Evolutionary conservation across 768 basidiomycete genomes (phyloP), one percentile per base, ranked within the genome.

Genomic region (Botryobasidium botryosum): DNA sequence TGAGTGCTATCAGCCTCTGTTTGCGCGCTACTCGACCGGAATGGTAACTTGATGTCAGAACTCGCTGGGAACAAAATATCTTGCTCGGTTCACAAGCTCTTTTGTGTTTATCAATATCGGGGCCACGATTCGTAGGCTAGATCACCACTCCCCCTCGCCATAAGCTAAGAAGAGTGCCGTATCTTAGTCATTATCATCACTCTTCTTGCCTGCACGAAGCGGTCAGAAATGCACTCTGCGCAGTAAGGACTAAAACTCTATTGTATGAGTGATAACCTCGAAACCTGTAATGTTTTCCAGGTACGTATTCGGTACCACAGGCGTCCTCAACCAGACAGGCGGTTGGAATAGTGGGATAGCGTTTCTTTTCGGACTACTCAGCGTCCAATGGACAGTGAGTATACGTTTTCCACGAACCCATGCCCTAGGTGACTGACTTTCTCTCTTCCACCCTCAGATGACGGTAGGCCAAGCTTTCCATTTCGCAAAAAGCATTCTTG

Each of bases 61-160:
- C 56, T 82, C 76, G 31, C 57, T 85, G 24, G 74, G 77, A 1
- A 90, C 87, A 1, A 71, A 72, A 18, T 66, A 78, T 50, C 72
- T 91, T 3, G 84, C 86, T 0, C 67, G 66, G 15, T 62, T 86
- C 50, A 87, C 86, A 2, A 68, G 68, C 18, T 70, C 70, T 24
- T 87, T 86, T 55, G 84, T 91, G 3, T 90, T 91, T 57, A 66
- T 91, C 54, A 91, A 92, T 59, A 66, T 91, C 42, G 85, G 85
- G 32, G 68, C 81, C 8, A 80, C 85, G 3, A 61, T 79, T 44
- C 53, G 77, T 79, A 49, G 52, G 71, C 62, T 25, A 4, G n/a
- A n/a, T n/a, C n/a, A n/a, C n/a, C n/a, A n/a, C 3, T 45, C 12
- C 38, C 28, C 6, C 23, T 10, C 38, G 27, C 10, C 25, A 13